Percentiles rank a stretch among this genome's conserved stretches.
phyloP scores from a whole-genome alignment of 306 rosid genomes.

The Glycine latifolia region DNA sequence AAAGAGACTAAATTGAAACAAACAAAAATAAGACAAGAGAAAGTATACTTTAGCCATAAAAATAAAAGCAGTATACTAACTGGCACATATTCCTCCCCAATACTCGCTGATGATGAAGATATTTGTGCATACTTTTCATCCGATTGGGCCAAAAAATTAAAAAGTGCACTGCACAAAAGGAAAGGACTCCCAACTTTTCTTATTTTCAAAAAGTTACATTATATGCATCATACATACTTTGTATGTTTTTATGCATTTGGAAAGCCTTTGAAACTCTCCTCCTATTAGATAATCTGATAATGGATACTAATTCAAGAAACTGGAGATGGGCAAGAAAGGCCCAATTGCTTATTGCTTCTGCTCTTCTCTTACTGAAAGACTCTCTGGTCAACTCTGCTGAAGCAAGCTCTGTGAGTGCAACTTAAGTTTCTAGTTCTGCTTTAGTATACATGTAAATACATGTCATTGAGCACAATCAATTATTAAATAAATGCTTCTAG shows the following conservation, averaged over 20 bases:
- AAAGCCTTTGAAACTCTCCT: constrained; percentile 36
- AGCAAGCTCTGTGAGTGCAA: constrained; percentile 62
- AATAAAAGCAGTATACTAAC: constrained; percentile 27
- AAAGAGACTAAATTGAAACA: background rate
- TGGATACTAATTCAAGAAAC: constrained; percentile 57
- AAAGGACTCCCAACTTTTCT: constrained; percentile 47
- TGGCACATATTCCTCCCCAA: constrained; percentile 32
- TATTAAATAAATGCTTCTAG: constrained; percentile 48
- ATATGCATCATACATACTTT: constrained; percentile 20
- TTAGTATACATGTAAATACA: constrained; percentile 10
- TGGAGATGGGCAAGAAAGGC: constrained; percentile 49
- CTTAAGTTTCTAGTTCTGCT: constrained; percentile 32
- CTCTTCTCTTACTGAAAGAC: constrained; percentile 58
- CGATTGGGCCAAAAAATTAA: constrained; percentile 36
- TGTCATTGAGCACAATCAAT: constrained; percentile 31
- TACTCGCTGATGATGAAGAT: background rate
- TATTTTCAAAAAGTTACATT: constrained; percentile 33
- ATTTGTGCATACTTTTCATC: constrained; percentile 48
- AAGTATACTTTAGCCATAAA: background rate
- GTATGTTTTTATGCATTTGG: constrained; percentile 37
- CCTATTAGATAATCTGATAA: constrained; percentile 21
- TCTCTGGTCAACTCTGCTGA: constrained; percentile 50
- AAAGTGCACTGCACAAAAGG: constrained; percentile 49
- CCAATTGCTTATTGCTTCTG: constrained; percentile 52
- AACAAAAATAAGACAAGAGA: background rate